Evolutionary conservation across 495 filamentous ascomycete species (phyloP).

Genomic region (Hypoxylon fuscum): DNA sequence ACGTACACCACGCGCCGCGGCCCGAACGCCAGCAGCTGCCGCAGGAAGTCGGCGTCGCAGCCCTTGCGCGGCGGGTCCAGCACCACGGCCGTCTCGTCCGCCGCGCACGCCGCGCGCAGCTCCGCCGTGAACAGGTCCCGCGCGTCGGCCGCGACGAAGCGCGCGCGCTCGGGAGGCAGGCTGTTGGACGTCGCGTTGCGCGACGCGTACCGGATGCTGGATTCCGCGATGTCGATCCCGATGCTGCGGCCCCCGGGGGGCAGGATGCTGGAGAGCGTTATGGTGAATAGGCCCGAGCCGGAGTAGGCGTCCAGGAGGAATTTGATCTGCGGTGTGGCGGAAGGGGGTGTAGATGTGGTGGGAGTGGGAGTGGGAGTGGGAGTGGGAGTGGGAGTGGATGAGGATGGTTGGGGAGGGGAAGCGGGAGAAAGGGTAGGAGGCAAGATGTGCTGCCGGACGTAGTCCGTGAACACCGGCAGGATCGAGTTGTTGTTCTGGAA

Average conservation of each 20-base stretch:
- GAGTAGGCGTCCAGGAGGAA: constrained; percentile 98
- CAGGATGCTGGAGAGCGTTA: constrained; percentile 88
- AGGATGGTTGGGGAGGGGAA: constrained; percentile 24
- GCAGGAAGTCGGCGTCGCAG: constrained; percentile 84
- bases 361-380: constrained; percentile 35
- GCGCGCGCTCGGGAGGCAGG: constrained; percentile 64
- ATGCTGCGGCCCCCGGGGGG: constrained; percentile 52
- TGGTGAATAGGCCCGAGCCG: constrained; percentile 94
- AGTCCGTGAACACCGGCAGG: constrained; percentile 86
- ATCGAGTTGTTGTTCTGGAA: constrained; percentile 99
- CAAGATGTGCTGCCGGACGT: constrained; percentile 84
- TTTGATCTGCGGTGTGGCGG: no score
- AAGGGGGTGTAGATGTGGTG: no score
- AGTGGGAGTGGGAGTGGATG: constrained; percentile 23
- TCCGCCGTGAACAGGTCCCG: constrained; percentile 78
- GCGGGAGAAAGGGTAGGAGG: constrained; percentile 47
- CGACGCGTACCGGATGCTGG: constrained; percentile 78
- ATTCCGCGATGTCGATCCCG: constrained; percentile 64
- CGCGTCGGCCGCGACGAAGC: constrained; percentile 88
- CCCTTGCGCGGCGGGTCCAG: constrained; percentile 96
- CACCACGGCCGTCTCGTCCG: constrained; percentile 85
- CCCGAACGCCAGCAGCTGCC: constrained; percentile 77
- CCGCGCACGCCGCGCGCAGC: constrained; percentile 67
- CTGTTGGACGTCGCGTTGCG: constrained; percentile 80
- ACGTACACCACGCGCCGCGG: constrained; percentile 89